Base-by-base conservation (phyloP, 805 yeast species). In the Yamadazyma insecticola region DNA sequence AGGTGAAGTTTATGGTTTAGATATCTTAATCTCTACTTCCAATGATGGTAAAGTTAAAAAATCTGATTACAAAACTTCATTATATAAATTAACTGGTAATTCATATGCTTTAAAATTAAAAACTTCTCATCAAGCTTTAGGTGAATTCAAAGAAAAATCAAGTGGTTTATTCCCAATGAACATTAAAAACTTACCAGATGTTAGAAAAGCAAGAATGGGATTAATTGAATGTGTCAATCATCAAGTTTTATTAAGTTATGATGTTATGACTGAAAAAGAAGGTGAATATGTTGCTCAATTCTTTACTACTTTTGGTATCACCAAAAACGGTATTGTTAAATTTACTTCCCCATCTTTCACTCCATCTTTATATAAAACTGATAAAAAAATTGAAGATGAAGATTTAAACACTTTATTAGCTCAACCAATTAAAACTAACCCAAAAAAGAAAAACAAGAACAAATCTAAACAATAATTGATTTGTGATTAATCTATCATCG, bases 1-100 rank as follows among this genome's bases (percentile, higher is more conserved):
- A 51, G 78, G 78, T 52, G 87, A 82, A 53, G 90, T 83, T 21
- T 82, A 74, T 53, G 90, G 90, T 30, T 63, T 82, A 45, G 90
- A 82, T 52, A 71, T 82, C 39, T 67, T 83, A 39, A 66, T 82
- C 41, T 71, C 84, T 15, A 70, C 82, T 24, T 73, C 81, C 5
- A 57, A 55, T 30, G 81, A 74, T 29, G 87, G 90, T 41, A 79
- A 79, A 64, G 81, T 78, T 38, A 70, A 73, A 53, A 54, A 60
- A 35, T 65, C 78, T 33, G 74, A 76, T 45, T 65, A 70, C 50
- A 73, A 73, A 51, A 81, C 90, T 43, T 71, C 86, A 28, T 67
- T 83, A 45, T 81, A 73, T 71, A 81, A 81, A 61, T 70, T 79
- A 56, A 77, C 84, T 30, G 86, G 85, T 44, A 72, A 65, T 52